Base-by-base conservation (phyloP, 2,329 filamentous ascomycete species). In the Alternaria solani region DNA sequence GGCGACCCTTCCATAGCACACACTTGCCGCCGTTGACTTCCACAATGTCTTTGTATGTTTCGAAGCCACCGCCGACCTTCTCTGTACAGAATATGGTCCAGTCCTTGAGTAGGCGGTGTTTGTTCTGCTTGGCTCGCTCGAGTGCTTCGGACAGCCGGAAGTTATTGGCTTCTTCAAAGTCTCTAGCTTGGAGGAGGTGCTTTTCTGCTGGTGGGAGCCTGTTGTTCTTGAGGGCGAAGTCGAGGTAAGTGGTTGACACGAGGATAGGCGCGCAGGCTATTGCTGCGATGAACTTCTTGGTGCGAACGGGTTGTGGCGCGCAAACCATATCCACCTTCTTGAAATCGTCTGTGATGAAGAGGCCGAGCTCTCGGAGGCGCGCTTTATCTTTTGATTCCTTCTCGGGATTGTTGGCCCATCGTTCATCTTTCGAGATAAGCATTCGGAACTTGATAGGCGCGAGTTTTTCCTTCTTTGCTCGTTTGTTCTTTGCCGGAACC, bases 281-380 rank as follows among this genome's bases (percentile, higher is more conserved):
- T 12, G 93, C 93, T 62, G 90, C 91, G 51, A 98, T 89, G 75
- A 99, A 99, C 75, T 99, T 99, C 75, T 92, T 89, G 0, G 95
- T 99, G 38, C 95, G 90, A 34, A 97, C 87, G 62, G 98, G 88
- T 42, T 88, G 87, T 1, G 94, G 95, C 4, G 94, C 94, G 34
- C 93, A 93, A 11, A 99, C 86, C 75, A 96, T 92, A 70, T 94
- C 92, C 75, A 92, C 95, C 44, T 87, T 85, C 48, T 87, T 86
- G 26, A 88, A 88, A 72, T 97, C 91, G 68, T 90, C 85, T 5
- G 92, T 90, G 23, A 97, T 87, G 67, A 89, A 85, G 57, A 99
- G 91, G 7, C 95, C 95, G 36, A 98, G 81, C 46, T 91, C 88
- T 61, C 94, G 91, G 56, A 99, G 84, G 70, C 89, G 82, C 82